Conservation (phyloP, 2,329 filamentous ascomycete genomes). For the Phaeomoniella chlamydospora region DNA sequence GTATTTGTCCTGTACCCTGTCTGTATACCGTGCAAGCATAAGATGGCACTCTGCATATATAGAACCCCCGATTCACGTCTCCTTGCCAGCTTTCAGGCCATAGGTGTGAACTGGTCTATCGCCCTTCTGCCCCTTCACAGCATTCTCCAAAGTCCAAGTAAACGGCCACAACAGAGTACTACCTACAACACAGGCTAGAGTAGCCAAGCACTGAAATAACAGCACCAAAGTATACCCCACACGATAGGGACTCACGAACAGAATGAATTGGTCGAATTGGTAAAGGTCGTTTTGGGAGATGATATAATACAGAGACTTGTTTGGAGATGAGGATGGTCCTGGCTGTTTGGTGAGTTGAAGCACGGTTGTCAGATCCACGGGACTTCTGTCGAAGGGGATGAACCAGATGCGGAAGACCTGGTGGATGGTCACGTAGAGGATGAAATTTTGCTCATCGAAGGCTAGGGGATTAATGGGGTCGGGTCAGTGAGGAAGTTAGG, state of each 20-base stretch:
- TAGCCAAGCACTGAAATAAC: constrained; percentile 50
- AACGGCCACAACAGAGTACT: constrained; percentile 36
- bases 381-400: constrained; percentile 58
- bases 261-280: constrained; percentile 59
- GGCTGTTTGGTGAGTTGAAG: constrained; percentile 42
- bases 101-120: too few relatives aligned
- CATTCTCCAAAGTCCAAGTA: constrained; percentile 32
- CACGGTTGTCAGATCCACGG: constrained; percentile 54
- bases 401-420: constrained; percentile 69
- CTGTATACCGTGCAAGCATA: too few relatives aligned
- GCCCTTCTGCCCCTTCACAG: constrained; percentile 7
- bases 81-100: too few relatives aligned
- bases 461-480: too few relatives aligned
- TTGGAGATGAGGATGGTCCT: constrained; percentile 39
- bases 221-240: constrained; percentile 42
- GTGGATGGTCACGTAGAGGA: constrained; percentile 59
- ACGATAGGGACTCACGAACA: constrained; percentile 51
- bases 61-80: too few relatives aligned
- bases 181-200: constrained; percentile 49
- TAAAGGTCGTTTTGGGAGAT: constrained; percentile 68
- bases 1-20: too few relatives aligned
- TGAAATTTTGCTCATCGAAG: constrained; percentile 49
- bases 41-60: too few relatives aligned
- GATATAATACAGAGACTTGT: constrained; percentile 49
- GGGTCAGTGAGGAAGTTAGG: too few relatives aligned